These are phyloP conservation scores for Didymella exigua DNA, from an alignment of 2,329 filamentous ascomycete genomes.

Conservation along the genomic window DNA sequence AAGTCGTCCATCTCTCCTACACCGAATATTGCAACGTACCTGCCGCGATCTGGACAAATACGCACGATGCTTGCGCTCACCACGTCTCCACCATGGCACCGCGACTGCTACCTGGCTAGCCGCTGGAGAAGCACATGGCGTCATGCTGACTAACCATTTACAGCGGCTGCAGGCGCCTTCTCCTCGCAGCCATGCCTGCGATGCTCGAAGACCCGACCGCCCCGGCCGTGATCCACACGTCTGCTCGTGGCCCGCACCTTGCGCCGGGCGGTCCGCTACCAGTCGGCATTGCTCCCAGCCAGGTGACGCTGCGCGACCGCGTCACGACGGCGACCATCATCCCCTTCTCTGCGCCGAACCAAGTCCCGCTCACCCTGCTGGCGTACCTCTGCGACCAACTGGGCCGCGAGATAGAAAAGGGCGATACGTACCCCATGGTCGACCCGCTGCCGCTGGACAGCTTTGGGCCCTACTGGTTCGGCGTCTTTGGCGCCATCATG, in stretches of 20 bases:
- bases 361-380: constrained; percentile 77
- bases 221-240: constrained; percentile 72
- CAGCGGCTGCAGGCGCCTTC: constrained; percentile 8
- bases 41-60: not conserved
- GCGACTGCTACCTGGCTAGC: not conserved
- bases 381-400: constrained; percentile 81
- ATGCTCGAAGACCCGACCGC: constrained; percentile 78
- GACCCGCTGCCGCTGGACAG: constrained; percentile 73
- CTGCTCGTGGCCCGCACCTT: constrained; percentile 69
- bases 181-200: constrained; percentile 68
- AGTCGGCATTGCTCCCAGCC: constrained; percentile 70
- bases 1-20: constrained; percentile 10
- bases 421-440: constrained; percentile 90
- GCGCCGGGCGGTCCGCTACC: constrained; percentile 68
- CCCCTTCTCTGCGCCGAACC: constrained; percentile 76
- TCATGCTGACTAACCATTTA: constrained; percentile 1
- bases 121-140: too few species aligned
- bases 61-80: not conserved
- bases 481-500: constrained; percentile 89
- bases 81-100: not conserved
- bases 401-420: constrained; percentile 88
- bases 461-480: constrained; percentile 88
- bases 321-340: constrained; percentile 83
- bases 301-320: constrained; percentile 82
- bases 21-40: not conserved